A percentile compares a stretch with the other conserved stretches of the same genome.
phyloP scores from a whole-genome alignment of 2,329 filamentous ascomycete genomes.

The Graphilbum ipis-grandicollis region DNA sequence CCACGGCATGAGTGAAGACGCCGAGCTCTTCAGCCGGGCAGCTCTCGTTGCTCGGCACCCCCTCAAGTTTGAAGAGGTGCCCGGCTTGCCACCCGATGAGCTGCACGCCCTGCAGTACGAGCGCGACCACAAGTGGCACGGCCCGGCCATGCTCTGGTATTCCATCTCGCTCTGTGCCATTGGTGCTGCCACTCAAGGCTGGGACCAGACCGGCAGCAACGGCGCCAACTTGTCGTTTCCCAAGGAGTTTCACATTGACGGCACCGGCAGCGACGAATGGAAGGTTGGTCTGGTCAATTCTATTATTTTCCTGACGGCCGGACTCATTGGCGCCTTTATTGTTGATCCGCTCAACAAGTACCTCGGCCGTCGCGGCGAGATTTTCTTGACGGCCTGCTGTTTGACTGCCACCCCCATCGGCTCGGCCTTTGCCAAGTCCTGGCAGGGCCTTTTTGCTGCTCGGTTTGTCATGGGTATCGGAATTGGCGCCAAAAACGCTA shows the following conservation, averaged over 20 bases:
- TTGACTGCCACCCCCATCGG: slow-evolving; percentile 39
- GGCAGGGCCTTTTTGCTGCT: slow-evolving; percentile 49
- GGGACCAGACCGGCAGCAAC: slow-evolving; percentile 23
- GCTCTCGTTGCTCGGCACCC: slow-evolving; percentile 56
- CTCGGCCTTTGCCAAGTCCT: slow-evolving; percentile 46
- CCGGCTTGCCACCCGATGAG: slow-evolving; percentile 15
- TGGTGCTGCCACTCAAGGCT: slow-evolving; percentile 13
- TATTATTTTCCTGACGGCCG: slow-evolving; percentile 17
- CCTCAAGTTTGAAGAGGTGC: slow-evolving; percentile 39
- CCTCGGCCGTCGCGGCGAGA: slow-evolving; percentile 23
- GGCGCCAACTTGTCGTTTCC: slow-evolving; percentile 31
- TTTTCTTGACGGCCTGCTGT: slow-evolving; percentile 21
- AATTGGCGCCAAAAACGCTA: slow-evolving; percentile 35
- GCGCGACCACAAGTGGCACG: slow-evolving; percentile 17
- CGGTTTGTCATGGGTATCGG: slow-evolving; percentile 52
- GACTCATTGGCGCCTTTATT: slow-evolving; percentile 34
- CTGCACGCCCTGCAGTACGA: slow-evolving; percentile 38
- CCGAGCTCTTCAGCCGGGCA: slow-evolving; percentile 38
- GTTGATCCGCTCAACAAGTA: slow-evolving; percentile 26
- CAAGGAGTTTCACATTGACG: slow-evolving; percentile 22
- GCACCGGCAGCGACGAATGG: slow-evolving; percentile 10
- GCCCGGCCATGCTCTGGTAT: slow-evolving; percentile 4
- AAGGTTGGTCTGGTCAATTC: background rate
- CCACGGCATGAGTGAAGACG: slow-evolving; percentile 11
- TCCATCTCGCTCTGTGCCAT: slow-evolving; percentile 22